Conservation (phyloP, 2,329 filamentous ascomycete genomes). For the Hypoxylon rubiginosum region DNA sequence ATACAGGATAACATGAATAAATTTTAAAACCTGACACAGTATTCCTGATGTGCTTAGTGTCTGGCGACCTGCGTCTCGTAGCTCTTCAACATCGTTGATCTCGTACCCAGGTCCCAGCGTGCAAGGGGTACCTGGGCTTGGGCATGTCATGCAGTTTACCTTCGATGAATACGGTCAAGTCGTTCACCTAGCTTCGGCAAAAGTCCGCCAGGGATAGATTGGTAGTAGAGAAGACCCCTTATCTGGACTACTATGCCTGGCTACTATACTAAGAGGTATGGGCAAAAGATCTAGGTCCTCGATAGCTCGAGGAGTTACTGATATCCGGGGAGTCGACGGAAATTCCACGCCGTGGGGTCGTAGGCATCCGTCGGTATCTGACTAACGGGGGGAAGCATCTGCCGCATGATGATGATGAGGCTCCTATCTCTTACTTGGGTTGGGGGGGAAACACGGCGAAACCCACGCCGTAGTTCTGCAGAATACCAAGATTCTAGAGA, state of each 20-base stretch:
- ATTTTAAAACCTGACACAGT: constrained; percentile 4
- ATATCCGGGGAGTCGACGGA: not conserved
- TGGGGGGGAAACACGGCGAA: constrained; percentile 1
- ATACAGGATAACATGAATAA: constrained; percentile 5
- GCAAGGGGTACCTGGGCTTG: not conserved
- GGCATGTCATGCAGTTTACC: not conserved
- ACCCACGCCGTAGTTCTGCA: not conserved
- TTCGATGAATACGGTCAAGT: too few species aligned
- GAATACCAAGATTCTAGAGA: not conserved
- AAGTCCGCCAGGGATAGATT: too few species aligned
- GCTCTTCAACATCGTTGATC: too few species aligned
- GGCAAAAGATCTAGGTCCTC: too few species aligned
- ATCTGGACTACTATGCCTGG: too few species aligned
- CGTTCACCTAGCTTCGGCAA: too few species aligned
- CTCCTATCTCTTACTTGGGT: not conserved
- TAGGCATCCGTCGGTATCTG: not conserved
- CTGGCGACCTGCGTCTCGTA: too few species aligned
- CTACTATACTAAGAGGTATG: too few species aligned
- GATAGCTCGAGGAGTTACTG: too few species aligned
- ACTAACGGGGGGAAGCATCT: not conserved
- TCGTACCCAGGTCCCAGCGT: not conserved
- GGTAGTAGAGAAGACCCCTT: too few species aligned
- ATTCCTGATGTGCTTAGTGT: not conserved
- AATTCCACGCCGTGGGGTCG: not conserved
- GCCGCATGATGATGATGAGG: not conserved